These are phyloP conservation scores for Serendipita indica DNA, from an alignment of 768 basidiomycete species.

Conservation along the genomic window DNA sequence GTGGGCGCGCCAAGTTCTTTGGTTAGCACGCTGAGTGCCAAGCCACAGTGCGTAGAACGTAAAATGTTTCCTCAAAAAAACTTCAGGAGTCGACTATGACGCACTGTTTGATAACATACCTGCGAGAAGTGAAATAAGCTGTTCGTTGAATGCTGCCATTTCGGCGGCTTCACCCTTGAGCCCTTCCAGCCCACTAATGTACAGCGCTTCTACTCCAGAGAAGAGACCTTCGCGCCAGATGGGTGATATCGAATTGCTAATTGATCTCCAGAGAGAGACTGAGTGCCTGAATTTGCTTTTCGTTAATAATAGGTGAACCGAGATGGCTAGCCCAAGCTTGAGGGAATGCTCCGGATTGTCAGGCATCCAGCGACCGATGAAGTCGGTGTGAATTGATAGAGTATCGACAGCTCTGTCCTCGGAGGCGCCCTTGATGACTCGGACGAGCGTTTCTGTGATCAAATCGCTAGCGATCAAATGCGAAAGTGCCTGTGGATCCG, in stretches of 20 bases:
- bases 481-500: slow-evolving; percentile 31
- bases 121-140: not conserved
- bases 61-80: too few relatives aligned
- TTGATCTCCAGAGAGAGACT: not conserved
- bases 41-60: too few relatives aligned
- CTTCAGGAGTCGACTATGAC: too few relatives aligned
- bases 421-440: slow-evolving; percentile 24
- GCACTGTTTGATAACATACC: too few relatives aligned
- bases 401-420: slow-evolving; percentile 21
- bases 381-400: not conserved
- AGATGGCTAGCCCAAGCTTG: not conserved
- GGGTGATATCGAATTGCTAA: not conserved
- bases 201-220: not conserved
- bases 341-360: not conserved
- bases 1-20: too few relatives aligned
- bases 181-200: not conserved
- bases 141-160: not conserved
- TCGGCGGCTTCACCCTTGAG: not conserved
- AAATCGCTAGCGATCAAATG: slow-evolving; percentile 20
- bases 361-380: not conserved
- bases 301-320: not conserved
- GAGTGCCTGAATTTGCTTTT: not conserved
- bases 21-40: too few relatives aligned
- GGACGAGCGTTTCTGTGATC: slow-evolving; percentile 14
- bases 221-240: not conserved